Base-by-base conservation (phyloP, 805 yeast species). In the Blastobotrys chiropterorum region DNA sequence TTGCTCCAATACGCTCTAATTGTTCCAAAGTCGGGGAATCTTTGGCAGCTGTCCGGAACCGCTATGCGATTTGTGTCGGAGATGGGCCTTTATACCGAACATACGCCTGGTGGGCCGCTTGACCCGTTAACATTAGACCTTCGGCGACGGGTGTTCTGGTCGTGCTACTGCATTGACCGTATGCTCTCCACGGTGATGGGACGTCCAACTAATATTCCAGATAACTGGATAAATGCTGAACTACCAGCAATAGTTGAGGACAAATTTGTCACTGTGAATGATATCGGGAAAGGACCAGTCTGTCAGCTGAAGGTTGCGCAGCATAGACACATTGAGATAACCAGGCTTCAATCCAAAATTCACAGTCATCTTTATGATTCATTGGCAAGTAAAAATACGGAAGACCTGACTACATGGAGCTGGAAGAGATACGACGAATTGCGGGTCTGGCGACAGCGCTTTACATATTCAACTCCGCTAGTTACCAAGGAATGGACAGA, bases 141-240 rank as follows among this genome's bases (percentile, higher is more conserved):
- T 14, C 48, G 48, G 2, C 48, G 48, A 16, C 3, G 48, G 8
- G 42, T 46, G 16, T 46, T 46, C 30, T 46, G 48, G 48, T 34
- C 48, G 3, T 46, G 48, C 42, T 46, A 46, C 17, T 46, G 48
- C 42, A 46, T 46, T 46, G 48, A 46, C 20, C 48, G 48, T 8
- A 38, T 46, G 13, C 43, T 46, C 11, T 17, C 48, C 31, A 38
- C 43, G 11, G 43, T 38, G 21, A 31, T 46, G 41, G 48, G 48
- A 8, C 41, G 48, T 8, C 48, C 48, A 15, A 38, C 48, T 20
- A 22, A 41, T 16, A 46, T 46, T 6, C 43, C 48, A 5, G 48
- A 46, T 22, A 11, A 21, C 16, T 46, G 48, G 48, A 38, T 38
- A 4, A 46, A 31, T 6, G 30, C n/a, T 11, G 16, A 46, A 30